Base-by-base conservation (phyloP, 257 asterid species). In the Cordia subcordata region DNA sequence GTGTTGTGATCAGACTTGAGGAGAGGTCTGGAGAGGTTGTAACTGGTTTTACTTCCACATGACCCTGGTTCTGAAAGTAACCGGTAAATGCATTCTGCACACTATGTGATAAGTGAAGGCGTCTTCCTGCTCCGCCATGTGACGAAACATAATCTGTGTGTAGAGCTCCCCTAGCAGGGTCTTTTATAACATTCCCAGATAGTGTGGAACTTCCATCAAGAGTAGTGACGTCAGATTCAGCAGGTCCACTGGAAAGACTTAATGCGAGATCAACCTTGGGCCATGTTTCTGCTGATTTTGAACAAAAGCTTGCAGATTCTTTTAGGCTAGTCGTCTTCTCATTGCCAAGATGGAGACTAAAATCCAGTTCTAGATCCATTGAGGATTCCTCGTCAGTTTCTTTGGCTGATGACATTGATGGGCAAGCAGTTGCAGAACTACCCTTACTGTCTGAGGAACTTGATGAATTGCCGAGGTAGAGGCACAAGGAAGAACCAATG, bases 391-490 rank as follows among this genome's bases (percentile, higher is more conserved):
- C 96, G 71, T 88, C 98, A 16, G 72, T 73, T 77, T 88, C 98
- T 78, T 82, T 85, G 63, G 82, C 86, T n/a, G 97, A 86, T 67
- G 94, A 86, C 68, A 77, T 70, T 19, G 97, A 79, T 50, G 97
- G 84, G 82, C 95, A 81, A 33, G 81, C 87, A 68, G 95, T 86
- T 56, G 91, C 84, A n/a, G 95, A 81, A 67, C 99, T 92, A 61
- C 89, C 95, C 72, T 92, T 92, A 67, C 96, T 88, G 72, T 88
- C 99, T 14, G 97, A 88, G 40, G 97, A 92, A 71, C 95, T 92
- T 61, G 97, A 77, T 8, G 97, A 81, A 74, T 89, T 76, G 67
- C 98, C 98, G 17, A 91, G 85, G 64, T 58, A 65, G 68, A 91
- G 94, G 66, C 66, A 68, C 45, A 91, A 62, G 17, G 85, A 72